phyloP scores from a whole-genome alignment of 495 filamentous ascomycete species.

The Platismatia glauca region DNA sequence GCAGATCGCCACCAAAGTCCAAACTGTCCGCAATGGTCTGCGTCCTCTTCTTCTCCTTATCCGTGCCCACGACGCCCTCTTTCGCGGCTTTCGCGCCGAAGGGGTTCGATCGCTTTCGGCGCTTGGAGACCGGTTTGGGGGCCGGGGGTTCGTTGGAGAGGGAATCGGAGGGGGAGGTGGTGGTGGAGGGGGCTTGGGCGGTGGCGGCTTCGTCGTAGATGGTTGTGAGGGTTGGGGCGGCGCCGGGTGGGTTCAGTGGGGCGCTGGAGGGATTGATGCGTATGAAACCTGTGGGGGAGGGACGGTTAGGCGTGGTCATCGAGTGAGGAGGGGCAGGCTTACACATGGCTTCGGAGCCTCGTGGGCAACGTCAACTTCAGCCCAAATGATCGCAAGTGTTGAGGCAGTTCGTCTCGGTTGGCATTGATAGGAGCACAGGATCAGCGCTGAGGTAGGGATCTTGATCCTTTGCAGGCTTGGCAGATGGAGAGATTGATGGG shows the following conservation, averaged over 20 bases:
- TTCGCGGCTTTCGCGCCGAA: neutral
- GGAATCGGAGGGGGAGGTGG: slow-evolving; percentile 1
- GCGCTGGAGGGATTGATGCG: slow-evolving; percentile 19
- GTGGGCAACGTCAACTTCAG: neutral
- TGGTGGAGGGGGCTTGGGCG: neutral
- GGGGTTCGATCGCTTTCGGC: neutral
- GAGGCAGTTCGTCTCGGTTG: neutral
- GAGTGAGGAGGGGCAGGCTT: neutral
- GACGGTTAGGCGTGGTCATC: neutral
- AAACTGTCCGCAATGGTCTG: slow-evolving; percentile 12
- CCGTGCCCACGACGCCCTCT: slow-evolving; percentile 1
- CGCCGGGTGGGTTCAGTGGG: slow-evolving; percentile 19
- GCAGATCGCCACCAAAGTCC: slow-evolving; percentile 2
- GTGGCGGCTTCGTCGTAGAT: slow-evolving; percentile 13
- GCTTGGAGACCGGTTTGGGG: neutral
- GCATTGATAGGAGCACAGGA: neutral
- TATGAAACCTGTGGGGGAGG: slow-evolving; percentile 15
- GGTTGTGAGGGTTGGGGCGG: slow-evolving; percentile 21
- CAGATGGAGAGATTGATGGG: neutral
- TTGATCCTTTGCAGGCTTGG: neutral
- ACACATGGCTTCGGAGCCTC: neutral
- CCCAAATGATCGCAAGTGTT: neutral
- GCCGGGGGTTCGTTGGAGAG: neutral
- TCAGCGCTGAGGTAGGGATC: neutral
- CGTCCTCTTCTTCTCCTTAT: slow-evolving; percentile 6